Conservation (phyloP, 2,329 filamentous ascomycete species). For the Exophiala viscosa region DNA sequence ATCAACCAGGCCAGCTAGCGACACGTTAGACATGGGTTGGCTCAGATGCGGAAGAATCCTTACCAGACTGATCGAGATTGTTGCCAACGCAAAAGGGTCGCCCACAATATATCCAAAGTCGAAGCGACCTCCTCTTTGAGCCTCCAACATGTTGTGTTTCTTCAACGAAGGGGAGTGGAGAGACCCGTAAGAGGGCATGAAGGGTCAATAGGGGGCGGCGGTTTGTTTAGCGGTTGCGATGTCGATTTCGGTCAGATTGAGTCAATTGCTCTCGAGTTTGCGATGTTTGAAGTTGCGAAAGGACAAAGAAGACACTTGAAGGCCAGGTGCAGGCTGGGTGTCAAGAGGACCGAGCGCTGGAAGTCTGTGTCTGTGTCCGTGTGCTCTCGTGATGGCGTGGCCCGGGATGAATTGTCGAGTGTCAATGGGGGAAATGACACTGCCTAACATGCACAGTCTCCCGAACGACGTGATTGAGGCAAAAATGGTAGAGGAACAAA, state of each 20-base stretch:
- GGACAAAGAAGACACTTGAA: conserved; percentile 6
- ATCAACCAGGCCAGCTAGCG: conserved; percentile 89
- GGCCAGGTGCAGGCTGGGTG: conserved; percentile 19
- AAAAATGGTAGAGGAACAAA: conserved; percentile 8
- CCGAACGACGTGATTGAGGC: conserved; percentile 5
- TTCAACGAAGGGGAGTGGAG: conserved; percentile 72
- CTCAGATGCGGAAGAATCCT: conserved; percentile 38
- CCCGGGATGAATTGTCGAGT: conserved; percentile 7
- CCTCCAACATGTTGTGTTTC: conserved; percentile 44
- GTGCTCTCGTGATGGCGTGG: conserved; percentile 5
- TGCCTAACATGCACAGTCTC: conserved; percentile 13
- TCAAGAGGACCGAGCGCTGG: conserved; percentile 16
- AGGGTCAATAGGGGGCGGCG: conserved; percentile 16
- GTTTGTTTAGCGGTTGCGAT: conserved; percentile 1
- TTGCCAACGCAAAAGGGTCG: conserved; percentile 93
- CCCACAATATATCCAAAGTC: conserved; percentile 86
- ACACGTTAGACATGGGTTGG: conserved; percentile 45
- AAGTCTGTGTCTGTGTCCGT: conserved; percentile 10
- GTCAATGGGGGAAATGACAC: conserved; percentile 2
- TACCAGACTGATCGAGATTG: conserved; percentile 86
- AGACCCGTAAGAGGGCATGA: conserved; percentile 73
- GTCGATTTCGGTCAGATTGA: not conserved
- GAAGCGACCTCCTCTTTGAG: conserved; percentile 44
- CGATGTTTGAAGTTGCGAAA: conserved; percentile 1
- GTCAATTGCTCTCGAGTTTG: conserved; percentile 1